Conservation (phyloP, 805 yeast genomes). For the Yarrowia sp. region DNA sequence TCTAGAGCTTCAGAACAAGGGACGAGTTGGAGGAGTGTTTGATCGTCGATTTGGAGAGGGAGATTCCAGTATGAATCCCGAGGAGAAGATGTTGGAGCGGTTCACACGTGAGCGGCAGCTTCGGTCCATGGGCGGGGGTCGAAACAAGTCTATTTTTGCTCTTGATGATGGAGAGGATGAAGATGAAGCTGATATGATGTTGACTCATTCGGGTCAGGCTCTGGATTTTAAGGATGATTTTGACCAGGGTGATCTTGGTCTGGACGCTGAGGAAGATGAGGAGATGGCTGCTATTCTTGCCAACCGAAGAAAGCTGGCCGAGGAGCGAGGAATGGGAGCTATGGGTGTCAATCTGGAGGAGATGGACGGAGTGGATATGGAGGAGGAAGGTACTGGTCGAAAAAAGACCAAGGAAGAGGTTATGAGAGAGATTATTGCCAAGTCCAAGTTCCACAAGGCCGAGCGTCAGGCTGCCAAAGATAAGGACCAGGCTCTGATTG, state of each 20-base stretch:
- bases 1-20: constrained; percentile 56
- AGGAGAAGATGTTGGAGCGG: constrained; percentile 93
- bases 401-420: constrained; percentile 43
- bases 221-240: constrained; percentile 58
- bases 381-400: constrained; percentile 34
- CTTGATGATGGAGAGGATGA: constrained; percentile 64
- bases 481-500: constrained; percentile 39
- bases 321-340: constrained; percentile 14
- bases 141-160: constrained; percentile 55
- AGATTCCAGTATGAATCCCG: constrained; percentile 65
- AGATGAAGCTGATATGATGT: constrained; percentile 42
- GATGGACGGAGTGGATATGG: constrained; percentile 38
- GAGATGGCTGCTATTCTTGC: constrained; percentile 30
- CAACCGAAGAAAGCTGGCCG: constrained; percentile 20
- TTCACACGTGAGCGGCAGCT: constrained; percentile 83
- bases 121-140: constrained; percentile 42
- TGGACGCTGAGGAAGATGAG: constrained; percentile 40
- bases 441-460: constrained; percentile 42
- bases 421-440: constrained; percentile 45
- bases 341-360: constrained; percentile 40
- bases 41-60: constrained; percentile 94
- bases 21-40: constrained; percentile 70
- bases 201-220: constrained; percentile 79
- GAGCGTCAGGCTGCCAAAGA: constrained; percentile 43
- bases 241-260: constrained; percentile 46